Percentiles rank a stretch among this genome's conserved stretches.
Conservation (phyloP, 2,329 filamentous ascomycete species). For the Colletotrichum karsti region DNA sequence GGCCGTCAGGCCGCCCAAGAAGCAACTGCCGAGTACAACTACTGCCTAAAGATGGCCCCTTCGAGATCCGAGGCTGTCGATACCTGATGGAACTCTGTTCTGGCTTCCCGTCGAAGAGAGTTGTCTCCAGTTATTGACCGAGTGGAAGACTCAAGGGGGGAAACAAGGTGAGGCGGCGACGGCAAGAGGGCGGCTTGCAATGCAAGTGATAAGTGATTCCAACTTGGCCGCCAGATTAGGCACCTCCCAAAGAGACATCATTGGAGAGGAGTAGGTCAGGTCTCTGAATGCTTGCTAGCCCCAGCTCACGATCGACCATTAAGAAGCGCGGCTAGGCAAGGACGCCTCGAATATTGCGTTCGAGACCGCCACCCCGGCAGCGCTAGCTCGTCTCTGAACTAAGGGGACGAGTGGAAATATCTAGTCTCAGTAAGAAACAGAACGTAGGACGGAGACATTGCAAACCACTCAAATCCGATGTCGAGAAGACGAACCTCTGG, state of each 20-base stretch:
- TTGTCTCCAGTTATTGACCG: not conserved
- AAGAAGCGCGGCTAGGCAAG: conserved; percentile 1
- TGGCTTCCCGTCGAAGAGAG: not conserved
- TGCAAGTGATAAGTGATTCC: conserved; percentile 11
- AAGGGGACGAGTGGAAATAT: not conserved
- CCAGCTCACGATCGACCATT: not conserved
- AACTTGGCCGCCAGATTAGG: not conserved
- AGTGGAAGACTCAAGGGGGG: not conserved
- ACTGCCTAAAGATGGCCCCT: not conserved
- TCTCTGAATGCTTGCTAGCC: not conserved
- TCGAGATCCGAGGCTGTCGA: not conserved
- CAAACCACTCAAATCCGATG: not conserved
- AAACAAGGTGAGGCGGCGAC: not conserved
- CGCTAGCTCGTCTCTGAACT: not conserved
- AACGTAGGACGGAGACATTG: not conserved
- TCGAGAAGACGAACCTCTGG: not conserved
- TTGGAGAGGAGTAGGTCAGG: not conserved
- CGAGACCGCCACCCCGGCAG: conserved; percentile 2
- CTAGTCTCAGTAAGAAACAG: not conserved
- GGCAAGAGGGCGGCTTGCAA: not conserved
- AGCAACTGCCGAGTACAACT: not conserved
- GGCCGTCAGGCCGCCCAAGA: not conserved
- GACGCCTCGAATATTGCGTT: not conserved
- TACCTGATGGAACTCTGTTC: not conserved
- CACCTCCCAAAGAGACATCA: too few relatives aligned